Conservation (phyloP, 2,329 filamentous ascomycete species). For the Stagonosporopsis vannaccii region DNA sequence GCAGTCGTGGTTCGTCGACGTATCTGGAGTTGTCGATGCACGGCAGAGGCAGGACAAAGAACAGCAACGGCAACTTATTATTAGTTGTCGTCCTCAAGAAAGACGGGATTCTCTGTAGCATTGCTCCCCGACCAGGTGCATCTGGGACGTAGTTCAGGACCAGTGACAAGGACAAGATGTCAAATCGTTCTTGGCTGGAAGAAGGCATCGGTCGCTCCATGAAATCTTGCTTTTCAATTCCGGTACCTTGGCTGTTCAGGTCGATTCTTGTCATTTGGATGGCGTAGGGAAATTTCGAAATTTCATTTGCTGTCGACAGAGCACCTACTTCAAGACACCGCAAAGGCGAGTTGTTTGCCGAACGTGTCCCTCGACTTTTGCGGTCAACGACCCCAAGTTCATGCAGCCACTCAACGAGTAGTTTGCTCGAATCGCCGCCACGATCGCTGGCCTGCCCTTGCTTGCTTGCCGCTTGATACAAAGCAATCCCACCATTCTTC, state of each 20-base stretch:
- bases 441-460: conserved; percentile 66
- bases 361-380: conserved; percentile 11
- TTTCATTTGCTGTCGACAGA: conserved; percentile 83
- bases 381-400: conserved; percentile 33
- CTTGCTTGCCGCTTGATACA: conserved; percentile 69
- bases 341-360: conserved; percentile 43
- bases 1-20: conserved; percentile 73
- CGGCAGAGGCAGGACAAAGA: conserved; percentile 86
- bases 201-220: conserved; percentile 82
- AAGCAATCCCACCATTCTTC: conserved; percentile 64
- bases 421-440: conserved; percentile 68
- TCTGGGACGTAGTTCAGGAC: conserved; percentile 95
- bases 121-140: conserved; percentile 75
- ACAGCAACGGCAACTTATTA: conserved; percentile 69
- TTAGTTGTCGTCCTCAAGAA: conserved; percentile 35
- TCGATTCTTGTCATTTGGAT: conserved; percentile 87
- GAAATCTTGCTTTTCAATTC: conserved; percentile 89
- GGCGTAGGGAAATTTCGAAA: conserved; percentile 69
- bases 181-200: conserved; percentile 71
- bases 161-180: conserved; percentile 89
- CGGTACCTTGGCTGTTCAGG: conserved; percentile 81
- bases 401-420: conserved; percentile 66
- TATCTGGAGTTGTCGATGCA: conserved; percentile 93
- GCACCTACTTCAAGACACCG: conserved; percentile 89
- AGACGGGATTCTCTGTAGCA: conserved; percentile 65